phyloP scores from a whole-genome alignment of 2,329 filamentous ascomycete genomes.

The Emericellopsis cladophorae region DNA sequence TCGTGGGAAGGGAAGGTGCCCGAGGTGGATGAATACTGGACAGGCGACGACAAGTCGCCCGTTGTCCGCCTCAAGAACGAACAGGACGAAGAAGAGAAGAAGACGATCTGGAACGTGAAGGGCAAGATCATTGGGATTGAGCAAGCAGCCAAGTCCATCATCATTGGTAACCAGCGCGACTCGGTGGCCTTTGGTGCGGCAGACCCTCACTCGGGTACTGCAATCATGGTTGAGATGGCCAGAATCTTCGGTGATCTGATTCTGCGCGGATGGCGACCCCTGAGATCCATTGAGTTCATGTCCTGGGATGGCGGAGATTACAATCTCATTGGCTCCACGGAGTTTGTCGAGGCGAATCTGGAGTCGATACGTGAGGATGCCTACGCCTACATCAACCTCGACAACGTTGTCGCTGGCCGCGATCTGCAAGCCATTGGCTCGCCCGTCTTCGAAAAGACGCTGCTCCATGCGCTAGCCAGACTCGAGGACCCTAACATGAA shows the following conservation, averaged over 20 bases:
- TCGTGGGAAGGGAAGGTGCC: conserved; percentile 70
- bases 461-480: conserved; percentile 62
- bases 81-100: conserved; percentile 71
- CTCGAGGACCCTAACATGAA: conserved; percentile 63
- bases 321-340: conserved; percentile 86
- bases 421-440: conserved; percentile 70
- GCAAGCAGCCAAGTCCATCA: conserved; percentile 68
- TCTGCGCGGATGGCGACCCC: conserved; percentile 70
- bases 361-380: conserved; percentile 60
- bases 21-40: conserved; percentile 70
- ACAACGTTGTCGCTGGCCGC: conserved; percentile 63
- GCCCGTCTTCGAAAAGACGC: conserved; percentile 61
- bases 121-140: conserved; percentile 77
- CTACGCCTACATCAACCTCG: conserved; percentile 85
- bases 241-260: conserved; percentile 73
- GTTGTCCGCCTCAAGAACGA: conserved; percentile 72
- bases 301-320: conserved; percentile 94
- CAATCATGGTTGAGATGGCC: conserved; percentile 80
- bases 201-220: conserved; percentile 79
- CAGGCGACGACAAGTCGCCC: conserved; percentile 63
- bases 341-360: conserved; percentile 80
- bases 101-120: conserved; percentile 87
- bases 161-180: conserved; percentile 89
- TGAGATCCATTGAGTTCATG: conserved; percentile 92
- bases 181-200: conserved; percentile 82